Conservation (phyloP, 768 basidiomycete genomes). For the Sporobolomyces roseus region DNA sequence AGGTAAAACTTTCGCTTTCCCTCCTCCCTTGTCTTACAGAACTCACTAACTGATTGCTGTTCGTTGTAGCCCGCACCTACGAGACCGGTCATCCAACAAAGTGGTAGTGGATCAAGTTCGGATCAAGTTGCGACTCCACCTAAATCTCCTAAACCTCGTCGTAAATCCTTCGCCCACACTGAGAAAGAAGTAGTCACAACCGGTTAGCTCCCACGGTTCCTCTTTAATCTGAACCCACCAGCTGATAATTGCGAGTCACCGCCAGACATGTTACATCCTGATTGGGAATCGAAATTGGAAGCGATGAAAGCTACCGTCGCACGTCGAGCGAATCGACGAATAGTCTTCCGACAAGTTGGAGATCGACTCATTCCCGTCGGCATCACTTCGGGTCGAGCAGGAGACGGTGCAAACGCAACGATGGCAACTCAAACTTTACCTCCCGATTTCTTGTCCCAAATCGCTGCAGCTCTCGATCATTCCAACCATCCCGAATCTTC, state of each 20-base stretch:
- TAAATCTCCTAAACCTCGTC: slow-evolving; percentile 23
- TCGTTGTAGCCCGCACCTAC: slow-evolving; percentile 7
- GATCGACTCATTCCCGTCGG: slow-evolving; percentile 96
- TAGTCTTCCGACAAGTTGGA: slow-evolving; percentile 97
- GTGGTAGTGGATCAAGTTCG: neutral
- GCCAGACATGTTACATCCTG: slow-evolving; percentile 85
- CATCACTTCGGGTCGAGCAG: slow-evolving; percentile 81
- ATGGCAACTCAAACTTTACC: slow-evolving; percentile 37
- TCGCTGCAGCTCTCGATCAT: slow-evolving; percentile 38
- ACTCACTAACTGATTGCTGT: neutral
- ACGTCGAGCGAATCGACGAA: slow-evolving; percentile 89
- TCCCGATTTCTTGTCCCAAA: slow-evolving; percentile 31
- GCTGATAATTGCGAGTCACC: no score
- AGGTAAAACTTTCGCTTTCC: neutral
- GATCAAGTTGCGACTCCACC: neutral
- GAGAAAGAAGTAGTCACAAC: slow-evolving; percentile 42
- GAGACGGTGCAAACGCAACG: slow-evolving; percentile 55
- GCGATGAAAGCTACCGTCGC: slow-evolving; percentile 91
- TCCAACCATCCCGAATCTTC: slow-evolving; percentile 22
- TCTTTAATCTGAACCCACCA: neutral
- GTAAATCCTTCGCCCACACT: slow-evolving; percentile 38
- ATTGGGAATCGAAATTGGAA: slow-evolving; percentile 95
- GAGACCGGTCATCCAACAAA: neutral
- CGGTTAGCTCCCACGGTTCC: slow-evolving; percentile 1
- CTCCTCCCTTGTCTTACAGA: neutral